Conservation (phyloP, 2,329 filamentous ascomycete genomes). For the Pseudogymnoascus sp. region DNA sequence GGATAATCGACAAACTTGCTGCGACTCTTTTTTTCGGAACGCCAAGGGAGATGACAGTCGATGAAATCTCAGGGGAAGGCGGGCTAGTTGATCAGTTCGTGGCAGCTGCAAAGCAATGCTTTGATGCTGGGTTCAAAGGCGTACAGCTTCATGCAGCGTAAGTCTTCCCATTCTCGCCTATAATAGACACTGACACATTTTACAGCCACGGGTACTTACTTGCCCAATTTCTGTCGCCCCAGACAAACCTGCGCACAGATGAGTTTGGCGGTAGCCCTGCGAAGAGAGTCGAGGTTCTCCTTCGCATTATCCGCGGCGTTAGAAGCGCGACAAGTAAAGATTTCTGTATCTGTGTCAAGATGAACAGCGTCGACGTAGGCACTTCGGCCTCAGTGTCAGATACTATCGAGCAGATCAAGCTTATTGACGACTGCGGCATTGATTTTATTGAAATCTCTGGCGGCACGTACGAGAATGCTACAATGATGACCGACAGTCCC, state of each 20-base stretch:
- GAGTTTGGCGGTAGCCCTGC: conserved; percentile 60
- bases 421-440: conserved; percentile 41
- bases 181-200: neutral
- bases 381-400: conserved; percentile 37
- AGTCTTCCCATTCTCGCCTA: conserved; percentile 22
- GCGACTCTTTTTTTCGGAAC: conserved; percentile 39
- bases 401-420: conserved; percentile 49
- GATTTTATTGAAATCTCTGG: conserved; percentile 65
- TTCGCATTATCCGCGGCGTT: conserved; percentile 58
- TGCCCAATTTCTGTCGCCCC: conserved; percentile 59
- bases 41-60: conserved; percentile 46
- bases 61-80: conserved; percentile 39
- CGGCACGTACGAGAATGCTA: conserved; percentile 48
- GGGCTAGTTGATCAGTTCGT: conserved; percentile 45
- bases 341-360: conserved; percentile 46
- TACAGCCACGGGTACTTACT: conserved; percentile 62
- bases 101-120: conserved; percentile 40
- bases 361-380: conserved; percentile 48
- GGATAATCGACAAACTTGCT: conserved; percentile 28
- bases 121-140: conserved; percentile 44
- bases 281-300: conserved; percentile 58
- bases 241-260: conserved; percentile 59
- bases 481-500: conserved; percentile 26
- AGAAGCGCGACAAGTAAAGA: conserved; percentile 30
- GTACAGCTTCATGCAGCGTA: conserved; percentile 43